Percentiles rank a stretch among this genome's conserved stretches.
These are phyloP conservation scores for Gamarada debralockiae DNA, from an alignment of 495 filamentous ascomycete species.

Conservation along the genomic window DNA sequence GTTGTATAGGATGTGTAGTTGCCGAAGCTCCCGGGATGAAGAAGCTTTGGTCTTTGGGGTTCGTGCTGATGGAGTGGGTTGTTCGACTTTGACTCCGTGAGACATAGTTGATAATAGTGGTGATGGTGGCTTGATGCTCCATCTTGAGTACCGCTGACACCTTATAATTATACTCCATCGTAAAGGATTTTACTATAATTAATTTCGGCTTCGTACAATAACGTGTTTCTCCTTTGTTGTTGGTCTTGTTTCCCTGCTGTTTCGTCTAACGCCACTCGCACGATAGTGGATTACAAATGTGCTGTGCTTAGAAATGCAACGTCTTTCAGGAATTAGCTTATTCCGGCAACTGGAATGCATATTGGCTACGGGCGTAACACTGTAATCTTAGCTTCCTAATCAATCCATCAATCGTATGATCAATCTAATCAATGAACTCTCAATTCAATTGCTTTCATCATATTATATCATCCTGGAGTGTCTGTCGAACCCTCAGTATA, in stretches of 20 bases:
- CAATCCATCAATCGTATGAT: too few relatives aligned
- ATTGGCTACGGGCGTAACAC: too few relatives aligned
- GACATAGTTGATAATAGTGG: not conserved
- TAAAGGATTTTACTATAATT: not conserved
- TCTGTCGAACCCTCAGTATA: too few relatives aligned
- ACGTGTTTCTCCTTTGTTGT: constrained; percentile 2
- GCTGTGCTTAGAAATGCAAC: constrained; percentile 8
- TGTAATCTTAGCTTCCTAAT: too few relatives aligned
- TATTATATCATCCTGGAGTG: too few relatives aligned
- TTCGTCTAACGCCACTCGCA: not conserved
- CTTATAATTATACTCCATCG: constrained; percentile 5
- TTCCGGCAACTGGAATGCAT: too few relatives aligned
- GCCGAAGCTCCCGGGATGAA: constrained; percentile 8
- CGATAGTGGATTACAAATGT: constrained; percentile 6
- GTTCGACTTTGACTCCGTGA: constrained; percentile 10
- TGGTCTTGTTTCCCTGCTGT: not conserved
- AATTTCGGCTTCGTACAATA: constrained; percentile 3
- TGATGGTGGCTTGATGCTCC: constrained; percentile 3
- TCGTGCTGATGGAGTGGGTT: not conserved
- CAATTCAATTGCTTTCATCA: too few relatives aligned
- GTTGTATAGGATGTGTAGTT: constrained; percentile 9
- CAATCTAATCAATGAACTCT: too few relatives aligned
- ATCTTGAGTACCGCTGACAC: constrained; percentile 1
- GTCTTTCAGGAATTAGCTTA: not conserved
- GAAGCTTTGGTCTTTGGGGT: constrained; percentile 7